Evolutionary conservation across 2,329 filamentous ascomycete genomes (phyloP), one percentile per base, ranked within the genome.

Genomic region (Emergomyces africanus): DNA sequence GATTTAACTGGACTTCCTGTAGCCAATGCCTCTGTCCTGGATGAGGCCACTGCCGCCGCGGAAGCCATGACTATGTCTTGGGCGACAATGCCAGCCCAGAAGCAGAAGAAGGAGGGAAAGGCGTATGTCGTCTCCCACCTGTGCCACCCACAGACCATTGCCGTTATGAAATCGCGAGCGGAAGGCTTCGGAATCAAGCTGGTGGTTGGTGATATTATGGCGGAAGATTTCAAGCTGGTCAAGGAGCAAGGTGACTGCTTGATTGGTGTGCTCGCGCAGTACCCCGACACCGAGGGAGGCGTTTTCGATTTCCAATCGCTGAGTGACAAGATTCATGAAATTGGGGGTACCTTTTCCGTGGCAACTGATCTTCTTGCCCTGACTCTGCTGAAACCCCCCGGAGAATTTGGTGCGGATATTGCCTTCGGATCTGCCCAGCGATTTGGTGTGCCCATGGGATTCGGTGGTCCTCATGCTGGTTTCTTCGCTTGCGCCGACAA

Each of bases 1-100:
- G 92, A 96, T 70, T 78, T 97, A 64, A 96, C 92, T 0, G 90
- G 83, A 1, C 81, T 97, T 35, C 83, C 89, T 25, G 90, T 96
- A 64, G 84, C 92, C 62, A 96, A 97, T 77, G 90, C 92, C 46
- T 95, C 90, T 50, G 80, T 96, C 54, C 78, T 96, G 48, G 92
- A 96, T 66, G 92, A 96, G 75, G 86, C 88, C 25, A 96, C 92
- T 1, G 92, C 92, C 14, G 92, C 90, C 15, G 89, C 91, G 33
- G 92, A 97, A 77, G 92, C 92, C 64, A 94, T 97, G 91, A 96
- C 90, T 15, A 81, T 97, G 72, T 92, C 90, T 0, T 75, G 95
- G 74, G 90, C 89, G 68, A 82, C 83, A 25, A 79, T 95, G 46
- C 81, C 91, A 0, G 68, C 80, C 3, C 81, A 86, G 2, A 84